Conservation (phyloP, 2,329 filamentous ascomycete species). For the Claviceps paspali region DNA sequence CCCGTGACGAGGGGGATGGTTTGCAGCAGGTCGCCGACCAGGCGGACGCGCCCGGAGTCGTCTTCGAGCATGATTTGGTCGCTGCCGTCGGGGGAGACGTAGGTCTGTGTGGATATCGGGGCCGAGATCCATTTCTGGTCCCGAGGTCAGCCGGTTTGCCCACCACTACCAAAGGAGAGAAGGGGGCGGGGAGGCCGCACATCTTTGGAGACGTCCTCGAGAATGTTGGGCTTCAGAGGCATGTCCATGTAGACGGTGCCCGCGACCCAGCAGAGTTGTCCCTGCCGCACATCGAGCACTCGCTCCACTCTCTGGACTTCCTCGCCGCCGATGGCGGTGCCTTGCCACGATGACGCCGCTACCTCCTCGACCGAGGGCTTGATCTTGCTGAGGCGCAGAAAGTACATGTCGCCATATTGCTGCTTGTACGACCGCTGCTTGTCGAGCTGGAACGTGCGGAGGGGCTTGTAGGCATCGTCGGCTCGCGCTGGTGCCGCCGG, state of each 20-base stretch:
- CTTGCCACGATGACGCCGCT: slow-evolving; percentile 62
- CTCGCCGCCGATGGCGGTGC: slow-evolving; percentile 64
- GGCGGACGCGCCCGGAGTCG: slow-evolving; percentile 73
- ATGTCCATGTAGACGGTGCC: slow-evolving; percentile 97
- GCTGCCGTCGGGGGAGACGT: slow-evolving; percentile 44
- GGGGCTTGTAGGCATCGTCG: slow-evolving; percentile 51
- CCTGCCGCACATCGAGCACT: slow-evolving; percentile 89
- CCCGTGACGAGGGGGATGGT: slow-evolving; percentile 71
- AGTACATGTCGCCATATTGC: slow-evolving; percentile 97
- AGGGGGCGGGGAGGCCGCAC: too few relatives aligned
- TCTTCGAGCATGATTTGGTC: slow-evolving; percentile 83
- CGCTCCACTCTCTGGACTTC: slow-evolving; percentile 62
- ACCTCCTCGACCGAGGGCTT: slow-evolving; percentile 68
- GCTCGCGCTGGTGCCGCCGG: slow-evolving; percentile 33
- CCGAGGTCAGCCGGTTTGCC: neutral
- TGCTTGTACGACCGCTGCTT: slow-evolving; percentile 69
- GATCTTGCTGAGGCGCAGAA: slow-evolving; percentile 72
- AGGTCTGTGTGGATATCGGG: slow-evolving; percentile 62
- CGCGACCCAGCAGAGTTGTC: slow-evolving; percentile 85
- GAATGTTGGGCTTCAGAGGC: slow-evolving; percentile 85
- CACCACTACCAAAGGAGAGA: too few relatives aligned
- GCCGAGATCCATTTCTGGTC: slow-evolving; percentile 73
- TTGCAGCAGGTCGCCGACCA: slow-evolving; percentile 57
- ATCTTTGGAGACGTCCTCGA: slow-evolving; percentile 90
- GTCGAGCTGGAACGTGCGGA: slow-evolving; percentile 59